Conservation (phyloP, 2,329 filamentous ascomycete genomes). For the Phoma herbarum region DNA sequence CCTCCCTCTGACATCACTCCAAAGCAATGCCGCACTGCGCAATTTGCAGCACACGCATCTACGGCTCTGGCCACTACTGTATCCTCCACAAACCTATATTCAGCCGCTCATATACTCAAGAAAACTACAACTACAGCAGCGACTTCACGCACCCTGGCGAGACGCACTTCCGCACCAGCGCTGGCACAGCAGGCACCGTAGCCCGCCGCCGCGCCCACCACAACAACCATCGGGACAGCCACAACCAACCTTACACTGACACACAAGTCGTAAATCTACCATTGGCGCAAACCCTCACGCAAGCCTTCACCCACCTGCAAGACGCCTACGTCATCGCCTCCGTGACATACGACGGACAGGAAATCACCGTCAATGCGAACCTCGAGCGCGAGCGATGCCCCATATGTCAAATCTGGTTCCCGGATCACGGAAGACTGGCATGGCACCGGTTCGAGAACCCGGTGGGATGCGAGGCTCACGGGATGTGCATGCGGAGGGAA, state of each 20-base stretch:
- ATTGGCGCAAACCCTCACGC: constrained; percentile 11
- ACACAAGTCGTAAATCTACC: no score
- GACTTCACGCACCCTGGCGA: constrained; percentile 16
- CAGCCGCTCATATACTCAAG: not conserved
- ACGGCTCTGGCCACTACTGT: constrained; percentile 27
- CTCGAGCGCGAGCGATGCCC: constrained; percentile 33
- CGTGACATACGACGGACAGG: constrained; percentile 26
- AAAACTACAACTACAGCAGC: constrained; percentile 7
- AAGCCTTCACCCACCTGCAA: constrained; percentile 22
- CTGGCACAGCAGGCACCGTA: not conserved
- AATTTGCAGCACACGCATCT: constrained; percentile 17
- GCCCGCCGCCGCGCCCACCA: constrained; percentile 1
- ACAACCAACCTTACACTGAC: no score
- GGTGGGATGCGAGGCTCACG: constrained; percentile 29
- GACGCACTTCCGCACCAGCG: constrained; percentile 17
- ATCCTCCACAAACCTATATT: constrained; percentile 16
- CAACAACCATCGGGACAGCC: not conserved
- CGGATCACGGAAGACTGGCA: constrained; percentile 20
- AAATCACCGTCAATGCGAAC: constrained; percentile 29
- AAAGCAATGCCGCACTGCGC: constrained; percentile 28
- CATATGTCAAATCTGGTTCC: constrained; percentile 29
- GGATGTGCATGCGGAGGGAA: constrained; percentile 30
- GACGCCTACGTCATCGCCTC: constrained; percentile 24
- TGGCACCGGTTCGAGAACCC: constrained; percentile 26
- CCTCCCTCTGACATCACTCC: no score